Percentiles rank a stretch among this genome's conserved stretches.
These are phyloP conservation scores for Colletotrichum sp. DNA, from an alignment of 2,329 filamentous ascomycete genomes.

Conservation along the genomic window DNA sequence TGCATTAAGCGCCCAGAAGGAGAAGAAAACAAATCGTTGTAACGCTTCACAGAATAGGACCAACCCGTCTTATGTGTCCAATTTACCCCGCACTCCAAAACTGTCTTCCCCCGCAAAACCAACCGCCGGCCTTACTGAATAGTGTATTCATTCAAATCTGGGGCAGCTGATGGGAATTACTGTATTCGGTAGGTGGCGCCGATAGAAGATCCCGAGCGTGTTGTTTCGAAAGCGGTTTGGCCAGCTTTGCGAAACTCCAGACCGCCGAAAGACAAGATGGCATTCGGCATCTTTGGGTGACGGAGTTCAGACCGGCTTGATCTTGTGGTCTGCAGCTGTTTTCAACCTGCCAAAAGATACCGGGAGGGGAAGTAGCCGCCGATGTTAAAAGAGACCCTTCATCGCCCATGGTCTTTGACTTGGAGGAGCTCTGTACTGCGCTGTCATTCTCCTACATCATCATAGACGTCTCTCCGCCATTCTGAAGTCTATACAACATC, in stretches of 20 bases:
- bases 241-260: neutral
- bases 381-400: slow-evolving; percentile 1
- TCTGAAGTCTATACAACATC: neutral
- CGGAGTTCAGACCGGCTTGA: neutral
- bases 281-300: neutral
- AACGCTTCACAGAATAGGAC: neutral
- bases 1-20: neutral
- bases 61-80: slow-evolving; percentile 1
- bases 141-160: neutral
- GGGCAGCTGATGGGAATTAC: neutral
- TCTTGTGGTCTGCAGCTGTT: neutral
- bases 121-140: neutral
- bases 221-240: neutral
- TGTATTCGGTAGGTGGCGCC: neutral
- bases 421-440: neutral
- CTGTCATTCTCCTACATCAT: neutral
- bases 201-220: neutral
- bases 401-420: neutral
- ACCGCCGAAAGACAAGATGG: neutral
- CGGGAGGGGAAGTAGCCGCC: neutral
- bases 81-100: neutral
- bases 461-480: neutral
- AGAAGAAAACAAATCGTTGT: neutral
- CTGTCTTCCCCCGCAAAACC: neutral
- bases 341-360: neutral